phyloP scores from a whole-genome alignment of 495 filamentous ascomycete genomes.

The Aspergillus cavernicola region DNA sequence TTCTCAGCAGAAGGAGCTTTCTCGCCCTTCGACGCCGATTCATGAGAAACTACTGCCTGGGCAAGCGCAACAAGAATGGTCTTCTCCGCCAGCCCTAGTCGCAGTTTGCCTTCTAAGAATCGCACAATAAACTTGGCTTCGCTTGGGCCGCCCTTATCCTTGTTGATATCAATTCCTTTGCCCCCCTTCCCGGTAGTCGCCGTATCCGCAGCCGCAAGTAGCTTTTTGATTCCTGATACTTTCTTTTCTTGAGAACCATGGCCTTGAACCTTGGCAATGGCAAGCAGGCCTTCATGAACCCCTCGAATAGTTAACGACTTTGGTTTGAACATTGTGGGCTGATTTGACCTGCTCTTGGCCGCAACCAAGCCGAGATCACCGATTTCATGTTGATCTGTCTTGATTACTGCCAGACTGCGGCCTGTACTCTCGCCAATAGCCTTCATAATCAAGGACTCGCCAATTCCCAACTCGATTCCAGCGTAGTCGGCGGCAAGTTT shows the following conservation, averaged over 20 bases:
- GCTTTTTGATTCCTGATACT: constrained; percentile 90
- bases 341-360: constrained; percentile 87
- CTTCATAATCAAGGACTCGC: constrained; percentile 97
- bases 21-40: constrained; percentile 61
- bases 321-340: constrained; percentile 96
- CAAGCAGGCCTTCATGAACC: constrained; percentile 84
- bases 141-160: constrained; percentile 89
- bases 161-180: constrained; percentile 77
- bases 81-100: constrained; percentile 87
- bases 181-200: constrained; percentile 60
- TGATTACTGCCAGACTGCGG: constrained; percentile 80
- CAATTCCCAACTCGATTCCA: constrained; percentile 93
- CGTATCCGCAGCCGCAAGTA: constrained; percentile 81
- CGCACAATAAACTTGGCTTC: constrained; percentile 93
- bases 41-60: constrained; percentile 82
- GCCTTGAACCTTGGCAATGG: constrained; percentile 80
- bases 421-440: constrained; percentile 93
- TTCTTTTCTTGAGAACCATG: constrained; percentile 88
- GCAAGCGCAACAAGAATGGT: constrained; percentile 85
- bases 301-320: constrained; percentile 83
- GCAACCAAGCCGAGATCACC: constrained; percentile 93
- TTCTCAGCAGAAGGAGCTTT: constrained; percentile 68
- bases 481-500: constrained; percentile 96
- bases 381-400: constrained; percentile 90
- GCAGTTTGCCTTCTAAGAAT: constrained; percentile 88